Evolutionary conservation across 2,329 filamentous ascomycete genomes (phyloP).

Genomic region (Anthostomella pinea): DNA sequence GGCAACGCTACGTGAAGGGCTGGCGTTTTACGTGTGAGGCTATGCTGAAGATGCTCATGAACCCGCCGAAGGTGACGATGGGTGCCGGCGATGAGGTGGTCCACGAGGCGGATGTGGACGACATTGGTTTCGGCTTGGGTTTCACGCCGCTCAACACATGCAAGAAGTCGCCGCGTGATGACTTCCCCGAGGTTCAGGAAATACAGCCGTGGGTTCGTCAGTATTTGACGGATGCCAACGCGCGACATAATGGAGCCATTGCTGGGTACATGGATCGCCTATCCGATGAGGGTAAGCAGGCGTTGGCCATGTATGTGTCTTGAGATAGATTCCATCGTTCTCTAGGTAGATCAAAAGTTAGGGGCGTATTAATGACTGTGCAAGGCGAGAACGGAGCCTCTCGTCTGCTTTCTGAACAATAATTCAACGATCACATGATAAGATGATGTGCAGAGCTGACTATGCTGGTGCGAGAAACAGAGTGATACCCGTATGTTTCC

Average conservation of each 20-base stretch:
- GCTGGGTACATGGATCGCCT: constrained; percentile 72
- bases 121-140: constrained; percentile 89
- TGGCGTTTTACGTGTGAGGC: constrained; percentile 89
- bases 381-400: too few relatives aligned
- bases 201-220: constrained; percentile 81
- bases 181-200: constrained; percentile 80
- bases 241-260: constrained; percentile 68
- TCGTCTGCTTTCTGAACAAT: too few relatives aligned
- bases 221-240: constrained; percentile 76
- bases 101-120: constrained; percentile 87
- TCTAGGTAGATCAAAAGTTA: too few relatives aligned
- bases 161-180: constrained; percentile 69
- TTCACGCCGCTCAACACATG: constrained; percentile 94
- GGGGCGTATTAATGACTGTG: too few relatives aligned
- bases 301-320: constrained; percentile 49
- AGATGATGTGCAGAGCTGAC: too few relatives aligned
- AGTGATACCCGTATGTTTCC: too few relatives aligned
- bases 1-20: constrained; percentile 77
- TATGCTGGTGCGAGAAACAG: too few relatives aligned
- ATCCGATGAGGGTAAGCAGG: constrained; percentile 55
- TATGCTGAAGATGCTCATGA: constrained; percentile 84
- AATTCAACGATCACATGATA: too few relatives aligned
- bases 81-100: constrained; percentile 72
- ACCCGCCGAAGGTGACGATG: constrained; percentile 68
- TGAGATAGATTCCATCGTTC: constrained; percentile 16